phyloP scores from a whole-genome alignment of 1,284 basidiomycete species.

The Exobasidium rhododendri region DNA sequence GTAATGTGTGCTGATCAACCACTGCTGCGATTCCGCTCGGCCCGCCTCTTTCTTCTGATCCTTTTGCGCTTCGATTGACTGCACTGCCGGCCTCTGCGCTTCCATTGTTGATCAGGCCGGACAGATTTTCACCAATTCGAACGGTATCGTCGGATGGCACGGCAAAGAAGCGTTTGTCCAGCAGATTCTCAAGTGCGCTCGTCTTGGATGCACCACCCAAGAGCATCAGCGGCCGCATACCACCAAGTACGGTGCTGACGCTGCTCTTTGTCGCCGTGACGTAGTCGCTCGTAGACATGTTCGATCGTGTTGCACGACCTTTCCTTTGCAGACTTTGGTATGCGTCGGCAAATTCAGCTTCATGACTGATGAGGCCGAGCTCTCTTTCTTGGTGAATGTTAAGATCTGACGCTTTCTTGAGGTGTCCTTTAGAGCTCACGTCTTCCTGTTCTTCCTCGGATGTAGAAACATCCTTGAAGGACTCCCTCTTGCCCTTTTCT shows the following conservation, averaged over 20 bases:
- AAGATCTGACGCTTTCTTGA: background rate
- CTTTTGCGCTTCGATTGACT: conserved; percentile 3
- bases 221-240: conserved; percentile 27
- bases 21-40: conserved; percentile 14
- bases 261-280: background rate
- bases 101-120: conserved; percentile 49
- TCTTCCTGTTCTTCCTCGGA: conserved; percentile 1
- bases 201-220: conserved; percentile 12
- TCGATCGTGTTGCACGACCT: conserved; percentile 1
- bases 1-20: conserved; percentile 1
- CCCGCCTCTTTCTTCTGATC: background rate
- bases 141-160: conserved; percentile 72
- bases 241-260: conserved; percentile 22
- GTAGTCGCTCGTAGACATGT: background rate
- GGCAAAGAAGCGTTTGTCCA: conserved; percentile 63
- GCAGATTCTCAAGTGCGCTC: conserved; percentile 24
- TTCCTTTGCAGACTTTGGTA: conserved; percentile 13
- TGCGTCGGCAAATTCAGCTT: conserved; percentile 29
- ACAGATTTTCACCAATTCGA: conserved; percentile 71
- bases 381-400: conserved; percentile 16
- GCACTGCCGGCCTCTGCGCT: conserved; percentile 4
- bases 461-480: background rate
- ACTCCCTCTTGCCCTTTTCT: background rate
- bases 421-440: too few relatives aligned
- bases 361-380: conserved; percentile 34